phyloP scores from a whole-genome alignment of 1,139 yeast genomes.

The Taphrina communis region DNA sequence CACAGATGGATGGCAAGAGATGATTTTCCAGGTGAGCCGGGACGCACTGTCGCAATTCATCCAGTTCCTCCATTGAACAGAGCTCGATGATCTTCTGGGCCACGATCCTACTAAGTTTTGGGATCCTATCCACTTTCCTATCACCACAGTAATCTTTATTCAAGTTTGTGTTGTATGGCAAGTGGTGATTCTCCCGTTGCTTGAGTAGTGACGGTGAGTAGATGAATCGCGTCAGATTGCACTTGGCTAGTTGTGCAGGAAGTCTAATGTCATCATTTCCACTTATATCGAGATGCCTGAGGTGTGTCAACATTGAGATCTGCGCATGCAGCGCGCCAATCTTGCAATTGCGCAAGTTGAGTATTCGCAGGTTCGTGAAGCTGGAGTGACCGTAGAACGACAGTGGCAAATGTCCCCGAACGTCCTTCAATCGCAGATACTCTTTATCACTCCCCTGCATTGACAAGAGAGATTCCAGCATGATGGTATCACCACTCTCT shows the following conservation, averaged over 20 bases:
- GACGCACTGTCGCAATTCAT: constrained; percentile 13
- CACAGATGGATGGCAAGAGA: constrained; percentile 14
- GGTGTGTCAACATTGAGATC: not conserved
- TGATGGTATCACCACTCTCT: not conserved
- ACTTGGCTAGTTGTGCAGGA: constrained; percentile 18
- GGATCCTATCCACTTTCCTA: not conserved
- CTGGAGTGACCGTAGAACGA: constrained; percentile 4
- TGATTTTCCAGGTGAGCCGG: constrained; percentile 13
- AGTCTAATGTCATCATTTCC: constrained; percentile 11
- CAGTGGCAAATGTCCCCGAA: constrained; percentile 18
- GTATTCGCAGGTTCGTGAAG: constrained; percentile 2
- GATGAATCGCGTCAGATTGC: constrained; percentile 13
- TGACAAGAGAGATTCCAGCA: not conserved
- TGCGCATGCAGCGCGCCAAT: constrained; percentile 13
- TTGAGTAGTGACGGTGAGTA: not conserved
- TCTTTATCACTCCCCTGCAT: constrained; percentile 8
- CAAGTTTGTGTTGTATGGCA: not conserved
- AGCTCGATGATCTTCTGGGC: constrained; percentile 1
- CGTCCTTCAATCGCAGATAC: constrained; percentile 14
- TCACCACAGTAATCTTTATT: constrained; percentile 17
- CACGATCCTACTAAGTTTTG: constrained; percentile 6
- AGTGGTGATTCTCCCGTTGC: not conserved
- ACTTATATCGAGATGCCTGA: constrained; percentile 27
- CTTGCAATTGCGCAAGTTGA: constrained; percentile 17
- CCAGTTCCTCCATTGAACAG: constrained; percentile 22